Evolutionary conservation across 345 rosid genomes (phyloP).

Genomic region (Gossypium stocksii): DNA sequence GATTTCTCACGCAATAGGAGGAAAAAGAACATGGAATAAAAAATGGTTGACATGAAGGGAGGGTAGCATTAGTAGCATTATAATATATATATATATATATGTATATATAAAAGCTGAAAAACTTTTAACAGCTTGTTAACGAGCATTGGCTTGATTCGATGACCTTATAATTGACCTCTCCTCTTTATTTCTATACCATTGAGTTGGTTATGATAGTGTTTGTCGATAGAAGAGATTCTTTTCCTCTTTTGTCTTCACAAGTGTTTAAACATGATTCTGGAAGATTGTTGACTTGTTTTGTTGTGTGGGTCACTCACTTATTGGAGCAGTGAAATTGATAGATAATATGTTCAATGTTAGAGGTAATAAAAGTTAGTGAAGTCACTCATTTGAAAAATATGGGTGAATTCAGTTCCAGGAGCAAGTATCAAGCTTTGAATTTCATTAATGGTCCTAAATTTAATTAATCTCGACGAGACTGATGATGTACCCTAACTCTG

Average conservation of each 20-base stretch:
- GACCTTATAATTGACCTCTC: slow-evolving; percentile 16
- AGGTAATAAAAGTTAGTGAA: too few relatives aligned
- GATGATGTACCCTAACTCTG: too few relatives aligned
- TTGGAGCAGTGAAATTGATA: not conserved
- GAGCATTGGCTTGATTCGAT: slow-evolving; percentile 6
- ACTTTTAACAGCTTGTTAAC: not conserved
- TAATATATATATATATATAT: not conserved
- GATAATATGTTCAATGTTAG: not conserved
- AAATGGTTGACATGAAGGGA: not conserved
- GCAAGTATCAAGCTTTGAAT: too few relatives aligned
- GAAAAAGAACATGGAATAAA: not conserved
- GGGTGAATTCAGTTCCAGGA: too few relatives aligned
- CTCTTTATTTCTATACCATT: slow-evolving; percentile 23
- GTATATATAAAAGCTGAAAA: not conserved
- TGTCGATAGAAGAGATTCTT: not conserved
- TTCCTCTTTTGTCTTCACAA: not conserved
- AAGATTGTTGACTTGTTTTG: not conserved
- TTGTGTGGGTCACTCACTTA: not conserved
- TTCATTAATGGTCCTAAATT: too few relatives aligned
- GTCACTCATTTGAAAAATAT: too few relatives aligned
- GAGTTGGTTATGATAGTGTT: not conserved
- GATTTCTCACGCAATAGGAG: not conserved
- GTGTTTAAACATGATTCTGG: not conserved
- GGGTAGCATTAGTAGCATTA: not conserved
- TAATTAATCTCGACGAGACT: too few relatives aligned